These are phyloP conservation scores for Amanita thiersii DNA, from an alignment of 768 basidiomycete species.

Conservation along the genomic window DNA sequence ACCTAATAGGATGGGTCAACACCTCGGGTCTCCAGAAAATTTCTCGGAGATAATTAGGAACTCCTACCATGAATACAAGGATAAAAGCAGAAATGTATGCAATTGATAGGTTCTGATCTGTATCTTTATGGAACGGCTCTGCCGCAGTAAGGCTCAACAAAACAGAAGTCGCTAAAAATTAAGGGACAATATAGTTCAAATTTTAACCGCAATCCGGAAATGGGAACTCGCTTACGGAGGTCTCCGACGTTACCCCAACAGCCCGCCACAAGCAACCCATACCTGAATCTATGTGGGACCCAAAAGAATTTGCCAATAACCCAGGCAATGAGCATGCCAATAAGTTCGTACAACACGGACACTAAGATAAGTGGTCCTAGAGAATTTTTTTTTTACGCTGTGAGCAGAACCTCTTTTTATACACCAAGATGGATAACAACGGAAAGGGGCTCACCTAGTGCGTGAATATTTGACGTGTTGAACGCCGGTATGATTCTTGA, in stretches of 20 bases:
- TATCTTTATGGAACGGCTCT: conserved; percentile 50
- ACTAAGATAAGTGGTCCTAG: conserved; percentile 57
- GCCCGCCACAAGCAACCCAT: conserved; percentile 63
- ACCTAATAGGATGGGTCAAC: conserved; percentile 34
- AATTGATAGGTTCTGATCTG: conserved; percentile 53
- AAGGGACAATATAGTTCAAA: background rate
- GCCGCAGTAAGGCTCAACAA: conserved; percentile 53
- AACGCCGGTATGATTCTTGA: conserved; percentile 68
- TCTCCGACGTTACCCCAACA: conserved; percentile 66
- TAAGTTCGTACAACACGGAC: conserved; percentile 48
- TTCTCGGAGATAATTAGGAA: background rate
- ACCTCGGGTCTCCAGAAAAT: background rate
- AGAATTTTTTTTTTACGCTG: background rate
- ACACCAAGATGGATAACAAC: background rate
- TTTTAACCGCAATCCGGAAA: background rate
- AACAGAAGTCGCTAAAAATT: conserved; percentile 49
- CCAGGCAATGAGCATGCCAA: conserved; percentile 49
- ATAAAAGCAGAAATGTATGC: conserved; percentile 60
- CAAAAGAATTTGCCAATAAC: conserved; percentile 57
- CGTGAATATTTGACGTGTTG: conserved; percentile 42
- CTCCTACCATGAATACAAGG: conserved; percentile 48
- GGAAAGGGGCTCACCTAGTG: conserved; percentile 38
- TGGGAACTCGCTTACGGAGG: conserved; percentile 40
- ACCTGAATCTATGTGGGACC: conserved; percentile 71
- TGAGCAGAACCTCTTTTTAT: background rate